Percentiles rank a stretch among this genome's conserved stretches.
Evolutionary conservation across 306 rosid species (phyloP).

Genomic region (Lathyrus tuberosus): DNA sequence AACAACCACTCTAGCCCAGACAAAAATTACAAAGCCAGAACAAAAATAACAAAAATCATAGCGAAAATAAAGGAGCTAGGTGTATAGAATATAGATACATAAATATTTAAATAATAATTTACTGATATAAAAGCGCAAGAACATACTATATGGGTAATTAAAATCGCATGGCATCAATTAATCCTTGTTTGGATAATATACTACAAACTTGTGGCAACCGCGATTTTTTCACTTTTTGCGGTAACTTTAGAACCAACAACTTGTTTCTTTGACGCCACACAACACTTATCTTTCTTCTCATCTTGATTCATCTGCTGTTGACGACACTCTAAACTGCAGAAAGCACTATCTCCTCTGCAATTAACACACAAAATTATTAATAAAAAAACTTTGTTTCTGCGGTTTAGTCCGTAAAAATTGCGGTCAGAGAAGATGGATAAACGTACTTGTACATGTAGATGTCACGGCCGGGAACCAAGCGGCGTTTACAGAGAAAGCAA

Average conservation of each 20-base stretch:
- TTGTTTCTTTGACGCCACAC: conserved; percentile 56
- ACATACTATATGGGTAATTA: neutral
- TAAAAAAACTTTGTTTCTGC: neutral
- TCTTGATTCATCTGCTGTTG: conserved; percentile 83
- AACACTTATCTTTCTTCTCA: conserved; percentile 71
- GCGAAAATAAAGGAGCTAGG: neutral
- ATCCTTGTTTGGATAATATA: neutral
- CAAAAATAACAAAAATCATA: conserved; percentile 1
- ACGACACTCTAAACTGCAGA: conserved; percentile 92
- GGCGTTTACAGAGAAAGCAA: conserved; percentile 81
- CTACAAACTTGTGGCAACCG: conserved; percentile 48
- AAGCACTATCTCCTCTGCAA: conserved; percentile 81
- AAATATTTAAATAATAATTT: neutral
- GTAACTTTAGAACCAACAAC: conserved; percentile 36
- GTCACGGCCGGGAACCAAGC: conserved; percentile 73
- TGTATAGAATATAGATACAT: neutral
- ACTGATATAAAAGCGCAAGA: neutral
- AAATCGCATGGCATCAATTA: conserved; percentile 5
- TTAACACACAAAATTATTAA: neutral
- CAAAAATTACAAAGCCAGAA: conserved; percentile 34
- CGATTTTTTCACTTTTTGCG: too few species aligned
- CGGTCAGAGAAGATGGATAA: neutral
- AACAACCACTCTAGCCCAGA: conserved; percentile 3
- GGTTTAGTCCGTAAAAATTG: too few species aligned
- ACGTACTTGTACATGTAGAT: conserved; percentile 83